These are phyloP conservation scores for Hericium alpestre DNA, from an alignment of 768 basidiomycete genomes.

Conservation along the genomic window DNA sequence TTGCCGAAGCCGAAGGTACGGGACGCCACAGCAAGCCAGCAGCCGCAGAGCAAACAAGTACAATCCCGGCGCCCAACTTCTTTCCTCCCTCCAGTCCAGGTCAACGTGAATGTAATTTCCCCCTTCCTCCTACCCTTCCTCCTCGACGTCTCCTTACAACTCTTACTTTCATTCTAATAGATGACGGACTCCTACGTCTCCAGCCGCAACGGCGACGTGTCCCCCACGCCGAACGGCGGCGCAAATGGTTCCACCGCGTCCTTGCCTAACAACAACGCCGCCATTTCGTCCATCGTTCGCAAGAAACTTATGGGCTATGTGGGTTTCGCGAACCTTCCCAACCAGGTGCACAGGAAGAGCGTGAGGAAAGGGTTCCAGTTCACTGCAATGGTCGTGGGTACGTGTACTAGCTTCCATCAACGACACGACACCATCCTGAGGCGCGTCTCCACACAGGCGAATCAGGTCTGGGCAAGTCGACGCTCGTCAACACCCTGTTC, in stretches of 20 bases:
- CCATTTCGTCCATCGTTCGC: conserved; percentile 39
- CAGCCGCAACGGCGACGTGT: conserved; percentile 52
- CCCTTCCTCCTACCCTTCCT: conserved; percentile 12
- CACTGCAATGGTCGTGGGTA: conserved; percentile 97
- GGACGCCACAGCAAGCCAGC: conserved; percentile 22
- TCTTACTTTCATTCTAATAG: conserved; percentile 20
- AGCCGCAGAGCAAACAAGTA: conserved; percentile 23
- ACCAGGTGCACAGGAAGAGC: conserved; percentile 98
- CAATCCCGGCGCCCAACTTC: conserved; percentile 20
- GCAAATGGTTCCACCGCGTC: conserved; percentile 59
- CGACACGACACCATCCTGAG: background rate
- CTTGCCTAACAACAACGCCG: conserved; percentile 23
- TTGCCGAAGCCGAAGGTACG: conserved; percentile 24
- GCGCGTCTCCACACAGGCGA: conserved; percentile 51
- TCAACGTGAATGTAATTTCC: conserved; percentile 29
- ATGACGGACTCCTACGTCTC: conserved; percentile 74
- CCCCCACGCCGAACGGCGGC: conserved; percentile 42
- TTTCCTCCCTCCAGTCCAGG: conserved; percentile 40
- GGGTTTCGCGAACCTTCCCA: conserved; percentile 94
- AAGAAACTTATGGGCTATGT: conserved; percentile 95
- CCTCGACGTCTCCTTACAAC: conserved; percentile 12
- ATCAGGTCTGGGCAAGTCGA: conserved; percentile 97
- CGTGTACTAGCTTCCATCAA: conserved; percentile 28
- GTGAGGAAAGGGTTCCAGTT: conserved; percentile 99
- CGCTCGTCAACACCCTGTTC: conserved; percentile 97